Base-by-base conservation (phyloP, 805 yeast genomes). In the Dipodascopsis uninucleata region DNA sequence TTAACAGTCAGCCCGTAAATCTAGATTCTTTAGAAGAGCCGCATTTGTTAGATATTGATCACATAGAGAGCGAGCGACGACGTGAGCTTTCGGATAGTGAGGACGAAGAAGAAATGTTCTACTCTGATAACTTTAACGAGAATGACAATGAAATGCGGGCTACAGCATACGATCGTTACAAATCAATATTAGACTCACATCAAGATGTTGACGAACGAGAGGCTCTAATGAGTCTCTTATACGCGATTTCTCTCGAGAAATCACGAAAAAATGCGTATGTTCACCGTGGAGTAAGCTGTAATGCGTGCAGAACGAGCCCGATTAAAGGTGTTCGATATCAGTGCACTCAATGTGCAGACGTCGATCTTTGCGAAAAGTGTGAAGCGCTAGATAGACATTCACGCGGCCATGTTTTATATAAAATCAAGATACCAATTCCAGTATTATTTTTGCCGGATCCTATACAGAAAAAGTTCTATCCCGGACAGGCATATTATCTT, bases 271-370 rank as follows among this genome's bases (percentile, higher is more conserved):
- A 39, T 4, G 58, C 56, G 2, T 45, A 43, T 17, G 54, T 60
- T 6, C 67, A 63, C 31, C 54, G 64, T 10, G 67, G 67, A 1
- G 57, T 63, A 28, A 54, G 56, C 32, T 63, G 67, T 37, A 55
- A 61, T 31, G 39, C 45, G 7, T 59, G 67, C 41, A 59, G 62
- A 7, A 42, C 45, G 20, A 38, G 53, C 18, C 74, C 77, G 3
- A 63, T 75, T 34, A 49, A 40, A 18, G 82, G 82, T 5, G 49
- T 60, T 5, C 67, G 83, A 39, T 78, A 68, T 55, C 68, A 70
- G 34, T 78, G 83, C 59, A 51, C 71, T 21, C 71, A 76, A 24
- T 78, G 83, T 55, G 58, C 58, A 3, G 76, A 78, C 57, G 76
- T 66, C 57, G 82, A 78, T 56, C 59, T 78, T 41, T 78, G 83